Percentiles rank a stretch among this genome's conserved stretches.
These are phyloP conservation scores for Antrodiella citrinella DNA, from an alignment of 768 basidiomycete species.

Conservation along the genomic window DNA sequence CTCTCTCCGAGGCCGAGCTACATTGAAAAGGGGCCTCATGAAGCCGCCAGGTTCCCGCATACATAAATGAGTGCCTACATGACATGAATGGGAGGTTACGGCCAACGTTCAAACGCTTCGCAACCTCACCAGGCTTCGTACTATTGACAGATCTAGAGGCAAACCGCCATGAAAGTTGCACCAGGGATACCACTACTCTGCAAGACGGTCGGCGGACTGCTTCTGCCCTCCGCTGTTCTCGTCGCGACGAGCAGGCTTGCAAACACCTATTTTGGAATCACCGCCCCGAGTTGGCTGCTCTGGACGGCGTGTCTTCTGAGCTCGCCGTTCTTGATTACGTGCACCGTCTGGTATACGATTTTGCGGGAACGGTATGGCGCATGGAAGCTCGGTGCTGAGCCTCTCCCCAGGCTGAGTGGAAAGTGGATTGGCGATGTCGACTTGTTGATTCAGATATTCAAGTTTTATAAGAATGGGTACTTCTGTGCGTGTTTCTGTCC, in stretches of 20 bases:
- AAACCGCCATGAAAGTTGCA: background rate
- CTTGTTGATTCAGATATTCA: slow-evolving; percentile 17
- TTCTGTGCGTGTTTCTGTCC: slow-evolving; percentile 21
- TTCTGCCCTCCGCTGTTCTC: background rate
- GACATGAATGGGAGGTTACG: too few species aligned
- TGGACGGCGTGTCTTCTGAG: background rate
- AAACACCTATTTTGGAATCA: background rate
- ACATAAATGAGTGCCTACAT: too few species aligned
- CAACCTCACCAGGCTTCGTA: too few species aligned
- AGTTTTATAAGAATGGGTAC: slow-evolving; percentile 23
- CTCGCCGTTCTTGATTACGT: background rate
- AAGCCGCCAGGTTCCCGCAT: too few species aligned
- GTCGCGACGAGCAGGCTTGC: background rate
- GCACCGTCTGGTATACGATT: background rate
- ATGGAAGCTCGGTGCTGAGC: background rate
- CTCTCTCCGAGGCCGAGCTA: too few species aligned
- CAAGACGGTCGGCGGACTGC: background rate
- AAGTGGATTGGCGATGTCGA: slow-evolving; percentile 28
- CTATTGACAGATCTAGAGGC: too few species aligned
- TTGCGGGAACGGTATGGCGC: background rate
- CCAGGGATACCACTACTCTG: background rate
- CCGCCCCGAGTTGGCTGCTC: background rate
- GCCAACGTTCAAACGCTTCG: too few species aligned
- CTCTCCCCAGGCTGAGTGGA: slow-evolving; percentile 25
- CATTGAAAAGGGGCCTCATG: too few species aligned